phyloP scores from a whole-genome alignment of 2,329 filamentous ascomycete species.

The Penicillium sp. region DNA sequence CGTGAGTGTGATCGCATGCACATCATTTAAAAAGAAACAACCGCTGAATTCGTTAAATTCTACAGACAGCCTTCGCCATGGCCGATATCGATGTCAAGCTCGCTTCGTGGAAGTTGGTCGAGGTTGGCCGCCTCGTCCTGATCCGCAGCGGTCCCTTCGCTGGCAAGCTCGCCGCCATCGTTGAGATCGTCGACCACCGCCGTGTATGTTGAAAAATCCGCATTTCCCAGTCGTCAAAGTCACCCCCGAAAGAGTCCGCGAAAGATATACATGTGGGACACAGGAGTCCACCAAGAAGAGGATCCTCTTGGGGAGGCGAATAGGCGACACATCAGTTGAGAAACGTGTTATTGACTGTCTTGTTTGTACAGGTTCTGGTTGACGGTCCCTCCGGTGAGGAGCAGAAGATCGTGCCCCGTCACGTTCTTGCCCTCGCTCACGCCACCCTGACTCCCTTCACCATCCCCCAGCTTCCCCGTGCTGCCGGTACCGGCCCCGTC shows the following conservation, averaged over 20 bases:
- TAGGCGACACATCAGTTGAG: neutral
- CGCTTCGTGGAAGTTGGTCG: conserved; percentile 91
- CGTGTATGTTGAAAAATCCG: conserved; percentile 70
- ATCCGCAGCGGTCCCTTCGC: conserved; percentile 78
- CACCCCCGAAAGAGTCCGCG: conserved; percentile 5
- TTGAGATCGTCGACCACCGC: conserved; percentile 99
- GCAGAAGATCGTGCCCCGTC: conserved; percentile 79
- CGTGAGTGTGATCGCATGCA: conserved; percentile 34
- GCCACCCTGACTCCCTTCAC: conserved; percentile 87
- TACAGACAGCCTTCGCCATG: conserved; percentile 66
- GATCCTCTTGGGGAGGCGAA: neutral
- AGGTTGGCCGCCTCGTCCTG: conserved; percentile 96
- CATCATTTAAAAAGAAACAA: conserved; percentile 10
- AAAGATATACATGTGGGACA: neutral
- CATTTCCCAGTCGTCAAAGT: neutral
- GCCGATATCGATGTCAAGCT: conserved; percentile 78
- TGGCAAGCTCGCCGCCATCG: conserved; percentile 88
- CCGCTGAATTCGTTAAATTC: conserved; percentile 28
- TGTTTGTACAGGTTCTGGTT: conserved; percentile 74
- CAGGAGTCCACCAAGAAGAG: neutral
- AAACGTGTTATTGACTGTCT: conserved; percentile 18
- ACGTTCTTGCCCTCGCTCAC: conserved; percentile 77
- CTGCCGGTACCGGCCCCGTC: conserved; percentile 76
- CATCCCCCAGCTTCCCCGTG: conserved; percentile 82
- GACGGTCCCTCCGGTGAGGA: conserved; percentile 87